Base-by-base conservation (phyloP, 768 basidiomycete genomes). In the Antrodiella citrinella region DNA sequence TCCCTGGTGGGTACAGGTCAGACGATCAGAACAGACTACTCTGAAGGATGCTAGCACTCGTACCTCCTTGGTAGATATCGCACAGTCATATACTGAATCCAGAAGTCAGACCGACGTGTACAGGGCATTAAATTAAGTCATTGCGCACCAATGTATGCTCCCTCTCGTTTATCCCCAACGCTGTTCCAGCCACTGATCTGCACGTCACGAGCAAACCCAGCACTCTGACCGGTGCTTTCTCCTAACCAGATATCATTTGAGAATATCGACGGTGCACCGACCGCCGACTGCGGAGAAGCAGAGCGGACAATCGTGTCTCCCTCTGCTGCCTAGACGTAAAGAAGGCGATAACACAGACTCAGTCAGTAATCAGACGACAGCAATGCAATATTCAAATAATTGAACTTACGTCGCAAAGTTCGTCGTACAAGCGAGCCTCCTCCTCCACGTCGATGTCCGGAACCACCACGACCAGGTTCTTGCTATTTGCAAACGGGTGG, bases 131-230 rank as follows among this genome's bases (percentile, higher is more conserved):
- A n/a, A 50, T 47, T 3, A 42, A 35, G 24, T 43, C 11, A 35
- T 13, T 54, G 21, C 75, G 48, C 49, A 84, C 82, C 82, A 47
- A 85, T 69, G 59, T 86, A 87, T 0, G 81, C 84, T 0, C 76
- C 74, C n/a, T 77, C 76, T 0, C 71, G 69, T 38, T 71, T 72
- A 56, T 86, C 85, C 0, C 84, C 84, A 4, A 88, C 85, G 54
- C 72, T 80, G 15, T 79, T 82, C 85, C 85, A 87, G 0, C 84
- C 86, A 9, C 69, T 69, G 18, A 87, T 81, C 45, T 70, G 69
- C 3, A 87, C 84, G 59, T 80, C 77, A 46, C 78, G 73, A 3
- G 86, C 78, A 57, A 88, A 87, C 1, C 75, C 70, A 44, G 74
- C 76, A 4, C 38, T 22, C 9, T 73, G 70, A 0, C 78, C 79